Percentiles rank a stretch among this genome's conserved stretches.
Evolutionary conservation across 345 rosid species (phyloP).

Genomic region (Geranium rotundifolium): DNA sequence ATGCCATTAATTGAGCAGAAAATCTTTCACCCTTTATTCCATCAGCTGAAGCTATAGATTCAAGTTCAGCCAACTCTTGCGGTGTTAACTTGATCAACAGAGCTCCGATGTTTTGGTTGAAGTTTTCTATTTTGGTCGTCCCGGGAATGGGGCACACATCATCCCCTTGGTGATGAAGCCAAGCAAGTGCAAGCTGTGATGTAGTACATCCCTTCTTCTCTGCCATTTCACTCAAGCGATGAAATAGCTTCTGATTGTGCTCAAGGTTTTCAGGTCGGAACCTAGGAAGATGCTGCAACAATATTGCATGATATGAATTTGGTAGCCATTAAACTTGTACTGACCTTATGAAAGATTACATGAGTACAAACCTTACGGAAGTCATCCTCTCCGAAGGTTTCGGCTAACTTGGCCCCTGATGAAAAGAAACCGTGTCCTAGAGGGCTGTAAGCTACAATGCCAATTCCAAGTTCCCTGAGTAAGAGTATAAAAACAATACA

Average conservation of each 20-base stretch:
- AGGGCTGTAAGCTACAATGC: conserved; percentile 63
- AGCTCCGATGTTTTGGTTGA: conserved; percentile 46
- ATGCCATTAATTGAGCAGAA: neutral
- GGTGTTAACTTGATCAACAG: conserved; percentile 40
- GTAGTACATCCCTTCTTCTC: conserved; percentile 43
- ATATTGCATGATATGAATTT: too few species aligned
- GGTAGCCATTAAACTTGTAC: too few species aligned
- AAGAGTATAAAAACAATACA: neutral
- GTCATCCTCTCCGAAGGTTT: conserved; percentile 29
- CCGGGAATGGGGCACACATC: conserved; percentile 63
- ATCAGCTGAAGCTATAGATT: conserved; percentile 27
- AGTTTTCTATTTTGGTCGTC: conserved; percentile 49
- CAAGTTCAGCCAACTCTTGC: conserved; percentile 49
- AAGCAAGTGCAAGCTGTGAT: conserved; percentile 54
- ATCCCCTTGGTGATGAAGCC: conserved; percentile 58
- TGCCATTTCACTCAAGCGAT: conserved; percentile 35
- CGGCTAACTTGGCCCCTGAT: conserved; percentile 40
- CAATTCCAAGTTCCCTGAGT: conserved; percentile 76
- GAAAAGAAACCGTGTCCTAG: conserved; percentile 60
- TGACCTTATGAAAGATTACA: too few species aligned
- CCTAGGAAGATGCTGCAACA: conserved; percentile 35
- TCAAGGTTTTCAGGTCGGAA: conserved; percentile 49
- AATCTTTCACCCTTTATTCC: conserved; percentile 37
- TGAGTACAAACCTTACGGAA: conserved; percentile 25
- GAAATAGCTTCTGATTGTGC: conserved; percentile 30